Evolutionary conservation across 2,329 filamentous ascomycete species (phyloP), one percentile per base, ranked within the genome.

Genomic region (Cytospora chrysosperma): DNA sequence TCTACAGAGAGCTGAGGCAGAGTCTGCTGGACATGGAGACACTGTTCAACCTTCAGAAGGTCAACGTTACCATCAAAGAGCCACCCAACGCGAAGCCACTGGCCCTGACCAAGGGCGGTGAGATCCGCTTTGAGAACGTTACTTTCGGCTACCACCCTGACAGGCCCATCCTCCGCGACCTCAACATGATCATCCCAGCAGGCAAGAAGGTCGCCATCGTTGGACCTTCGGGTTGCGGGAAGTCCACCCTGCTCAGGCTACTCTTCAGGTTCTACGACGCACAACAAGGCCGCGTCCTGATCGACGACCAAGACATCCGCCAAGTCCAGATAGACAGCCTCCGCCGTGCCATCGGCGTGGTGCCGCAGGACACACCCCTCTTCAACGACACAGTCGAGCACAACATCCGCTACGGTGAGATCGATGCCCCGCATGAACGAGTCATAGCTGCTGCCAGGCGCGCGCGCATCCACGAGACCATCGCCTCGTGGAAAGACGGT

Each of bases 1-100:
- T 99, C 15, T 99, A 99, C 75, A 90, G 95, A 70, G 95, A 99
- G 78, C 84, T 99, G 60, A 86, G 95, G 62, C 95, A 99, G 78
- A 97, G 92, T 26, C 82, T 99, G 52, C 82, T 99, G 37, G 96
- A 99, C 74, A 99, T 99, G 95, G 95, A 98, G 77, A 98, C 95
- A 0, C 84, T 99, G 7, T 99, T 99, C 82, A 97, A 92, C 75
- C 82, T 99, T 34, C 95, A 99, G 76, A 98, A 96, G 75, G 94
- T 98, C 73, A 96, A 98, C 69, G 88, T 97, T 15, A 87, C 85
- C 43, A 90, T 99, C 73, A 88, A 86, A 70, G 93, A 99, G 70
- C 82, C 85, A 60, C 85, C 89, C 1, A 80, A 90, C 70, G 92
- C 94, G 0, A 87, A 88, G 71, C 82, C 90, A 0, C 82, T 99